phyloP scores from a whole-genome alignment of 116 monocot genomes.

The Papilionanthe hybrid region DNA sequence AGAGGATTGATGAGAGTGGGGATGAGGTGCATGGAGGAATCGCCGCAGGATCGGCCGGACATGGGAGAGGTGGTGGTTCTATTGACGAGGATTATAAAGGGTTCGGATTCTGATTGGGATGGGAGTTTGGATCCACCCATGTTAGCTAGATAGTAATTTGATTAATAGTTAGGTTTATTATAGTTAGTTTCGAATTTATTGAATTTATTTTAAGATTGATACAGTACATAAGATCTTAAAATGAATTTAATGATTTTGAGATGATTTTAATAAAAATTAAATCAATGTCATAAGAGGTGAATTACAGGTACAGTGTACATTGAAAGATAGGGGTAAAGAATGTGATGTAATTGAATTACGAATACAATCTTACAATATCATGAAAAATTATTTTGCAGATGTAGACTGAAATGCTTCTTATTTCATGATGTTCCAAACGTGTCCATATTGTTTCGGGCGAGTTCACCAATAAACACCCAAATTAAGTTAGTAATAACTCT shows the following conservation, averaged over 20 bases:
- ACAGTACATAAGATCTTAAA: too few relatives aligned
- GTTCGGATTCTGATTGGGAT: background rate
- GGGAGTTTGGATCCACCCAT: background rate
- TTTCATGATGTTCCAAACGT: too few relatives aligned
- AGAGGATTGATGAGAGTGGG: constrained; percentile 42
- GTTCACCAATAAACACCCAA: too few relatives aligned
- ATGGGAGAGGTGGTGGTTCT: constrained; percentile 55
- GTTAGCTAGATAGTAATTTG: background rate
- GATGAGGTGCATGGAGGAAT: constrained; percentile 55
- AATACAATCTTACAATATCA: background rate
- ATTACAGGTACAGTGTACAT: background rate
- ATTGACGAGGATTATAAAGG: constrained; percentile 20
- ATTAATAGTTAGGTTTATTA: too few relatives aligned
- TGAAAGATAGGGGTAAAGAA: background rate
- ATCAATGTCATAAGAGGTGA: too few relatives aligned
- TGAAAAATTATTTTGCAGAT: background rate
- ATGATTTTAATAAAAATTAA: too few relatives aligned
- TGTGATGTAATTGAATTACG: background rate
- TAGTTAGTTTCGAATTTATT: too few relatives aligned
- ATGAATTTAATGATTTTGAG: too few relatives aligned
- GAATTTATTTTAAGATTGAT: too few relatives aligned
- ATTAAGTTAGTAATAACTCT: too few relatives aligned
- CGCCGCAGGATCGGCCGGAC: constrained; percentile 49
- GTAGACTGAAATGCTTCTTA: background rate
- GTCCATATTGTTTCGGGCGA: too few relatives aligned